A percentile compares a stretch with the other conserved stretches of the same genome.
phyloP scores from a whole-genome alignment of 352 stramenopile species.

The Phytopythium aichiense region DNA sequence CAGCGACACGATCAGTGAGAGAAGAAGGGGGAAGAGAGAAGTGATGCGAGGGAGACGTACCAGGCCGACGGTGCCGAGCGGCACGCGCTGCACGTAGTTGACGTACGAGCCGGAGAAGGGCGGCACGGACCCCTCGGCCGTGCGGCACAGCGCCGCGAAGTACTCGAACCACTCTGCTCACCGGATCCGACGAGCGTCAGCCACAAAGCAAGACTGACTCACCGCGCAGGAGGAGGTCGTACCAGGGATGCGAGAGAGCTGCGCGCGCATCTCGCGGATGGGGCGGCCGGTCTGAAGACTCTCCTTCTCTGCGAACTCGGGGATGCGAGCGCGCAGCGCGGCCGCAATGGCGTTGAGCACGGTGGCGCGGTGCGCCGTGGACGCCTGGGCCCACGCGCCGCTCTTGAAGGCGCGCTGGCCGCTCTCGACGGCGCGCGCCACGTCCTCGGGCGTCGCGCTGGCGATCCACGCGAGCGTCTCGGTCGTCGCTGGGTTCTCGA shows the following conservation, averaged over 20 bases:
- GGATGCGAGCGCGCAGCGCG: constrained; percentile 28
- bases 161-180: constrained; percentile 79
- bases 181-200: neutral
- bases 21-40: neutral
- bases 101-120: constrained; percentile 56
- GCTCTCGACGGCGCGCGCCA: constrained; percentile 29
- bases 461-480: constrained; percentile 32
- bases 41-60: constrained; percentile 7
- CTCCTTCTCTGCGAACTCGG: constrained; percentile 53
- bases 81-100: constrained; percentile 49
- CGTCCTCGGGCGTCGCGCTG: constrained; percentile 26
- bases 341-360: constrained; percentile 40
- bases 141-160: constrained; percentile 68
- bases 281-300: constrained; percentile 56
- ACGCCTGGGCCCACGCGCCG: constrained; percentile 26
- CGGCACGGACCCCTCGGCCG: constrained; percentile 54
- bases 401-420: constrained; percentile 27
- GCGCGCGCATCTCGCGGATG: constrained; percentile 55
- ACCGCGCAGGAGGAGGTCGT: neutral
- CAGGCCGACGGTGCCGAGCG: constrained; percentile 59
- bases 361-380: constrained; percentile 25
- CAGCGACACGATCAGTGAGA: neutral
- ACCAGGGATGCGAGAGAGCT: constrained; percentile 41
- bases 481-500: constrained; percentile 53
- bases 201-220: neutral